phyloP scores from a whole-genome alignment of 2,329 filamentous ascomycete genomes.

The Neonectria faginata region DNA sequence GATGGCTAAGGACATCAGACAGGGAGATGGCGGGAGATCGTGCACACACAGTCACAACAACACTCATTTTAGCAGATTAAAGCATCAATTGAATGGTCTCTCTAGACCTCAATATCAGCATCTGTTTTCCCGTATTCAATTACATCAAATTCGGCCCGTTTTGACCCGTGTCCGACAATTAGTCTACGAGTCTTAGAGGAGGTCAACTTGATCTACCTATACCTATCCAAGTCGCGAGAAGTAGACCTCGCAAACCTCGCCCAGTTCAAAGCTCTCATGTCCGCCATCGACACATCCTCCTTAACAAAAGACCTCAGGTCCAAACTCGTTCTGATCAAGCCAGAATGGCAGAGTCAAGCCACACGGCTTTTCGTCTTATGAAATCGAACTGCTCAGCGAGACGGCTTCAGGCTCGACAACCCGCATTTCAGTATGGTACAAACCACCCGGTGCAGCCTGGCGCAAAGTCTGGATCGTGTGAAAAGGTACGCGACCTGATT shows the following conservation, averaged over 20 bases:
- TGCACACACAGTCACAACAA: too few species aligned
- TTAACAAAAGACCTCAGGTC: background rate
- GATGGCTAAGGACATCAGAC: too few species aligned
- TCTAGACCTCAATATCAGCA: too few species aligned
- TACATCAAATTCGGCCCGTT: too few species aligned
- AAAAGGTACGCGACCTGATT: background rate
- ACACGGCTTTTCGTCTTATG: background rate
- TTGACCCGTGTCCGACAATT: too few species aligned
- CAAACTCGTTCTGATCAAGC: background rate
- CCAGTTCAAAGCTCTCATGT: conserved; percentile 16
- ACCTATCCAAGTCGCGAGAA: too few species aligned
- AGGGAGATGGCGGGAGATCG: too few species aligned
- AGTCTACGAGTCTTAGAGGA: too few species aligned
- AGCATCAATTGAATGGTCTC: too few species aligned
- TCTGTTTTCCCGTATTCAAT: too few species aligned
- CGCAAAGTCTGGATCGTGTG: conserved; percentile 14
- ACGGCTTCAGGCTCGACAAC: background rate
- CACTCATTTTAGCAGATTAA: too few species aligned
- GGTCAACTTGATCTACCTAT: too few species aligned
- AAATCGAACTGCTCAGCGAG: background rate
- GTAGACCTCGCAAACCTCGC: conserved; percentile 1
- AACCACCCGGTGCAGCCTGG: conserved; percentile 4
- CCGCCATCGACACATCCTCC: conserved; percentile 1
- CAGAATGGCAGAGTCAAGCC: background rate
- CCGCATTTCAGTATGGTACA: conserved; percentile 10